These are phyloP conservation scores for Globisporangium cystogenes DNA, from an alignment of 352 stramenopile species.

Conservation along the genomic window DNA sequence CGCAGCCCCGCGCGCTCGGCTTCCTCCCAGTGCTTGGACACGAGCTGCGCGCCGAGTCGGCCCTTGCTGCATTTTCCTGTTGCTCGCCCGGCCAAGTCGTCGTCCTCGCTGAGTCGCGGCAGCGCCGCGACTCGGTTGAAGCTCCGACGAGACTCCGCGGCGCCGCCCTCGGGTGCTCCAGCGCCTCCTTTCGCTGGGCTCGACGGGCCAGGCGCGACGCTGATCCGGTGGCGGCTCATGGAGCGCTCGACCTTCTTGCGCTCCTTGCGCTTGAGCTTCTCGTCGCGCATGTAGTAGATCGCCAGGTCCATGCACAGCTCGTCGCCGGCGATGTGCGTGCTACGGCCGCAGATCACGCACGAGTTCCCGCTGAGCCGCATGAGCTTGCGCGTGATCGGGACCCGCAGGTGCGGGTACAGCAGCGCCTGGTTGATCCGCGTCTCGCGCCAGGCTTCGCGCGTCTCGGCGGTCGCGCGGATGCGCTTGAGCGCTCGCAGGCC, in stretches of 20 bases:
- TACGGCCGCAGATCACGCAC: constrained; percentile 67
- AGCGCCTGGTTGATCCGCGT: constrained; percentile 68
- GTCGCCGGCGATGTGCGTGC: constrained; percentile 68
- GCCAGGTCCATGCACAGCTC: constrained; percentile 76
- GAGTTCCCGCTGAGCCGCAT: constrained; percentile 78
- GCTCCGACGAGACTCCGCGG: background rate
- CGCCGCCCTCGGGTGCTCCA: too few species aligned
- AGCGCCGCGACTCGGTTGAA: constrained; percentile 1
- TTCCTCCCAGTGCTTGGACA: constrained; percentile 50
- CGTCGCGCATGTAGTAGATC: constrained; percentile 59
- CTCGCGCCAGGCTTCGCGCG: constrained; percentile 67
- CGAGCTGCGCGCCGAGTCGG: constrained; percentile 43
- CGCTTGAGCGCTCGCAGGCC: constrained; percentile 30
- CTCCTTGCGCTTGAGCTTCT: constrained; percentile 49
- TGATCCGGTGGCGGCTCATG: constrained; percentile 51
- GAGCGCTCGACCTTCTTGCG: constrained; percentile 27
- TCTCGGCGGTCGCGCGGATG: constrained; percentile 44
- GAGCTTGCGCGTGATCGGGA: constrained; percentile 78
- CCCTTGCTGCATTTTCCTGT: too few species aligned
- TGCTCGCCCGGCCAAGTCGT: background rate
- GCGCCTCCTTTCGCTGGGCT: background rate
- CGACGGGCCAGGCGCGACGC: constrained; percentile 15
- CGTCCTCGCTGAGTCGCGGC: constrained; percentile 12
- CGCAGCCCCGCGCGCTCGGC: constrained; percentile 31
- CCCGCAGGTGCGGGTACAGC: constrained; percentile 56